Evolutionary conservation across 768 basidiomycete genomes (phyloP), one percentile per base, ranked within the genome.

Genomic region (Lactarius trivialis): DNA sequence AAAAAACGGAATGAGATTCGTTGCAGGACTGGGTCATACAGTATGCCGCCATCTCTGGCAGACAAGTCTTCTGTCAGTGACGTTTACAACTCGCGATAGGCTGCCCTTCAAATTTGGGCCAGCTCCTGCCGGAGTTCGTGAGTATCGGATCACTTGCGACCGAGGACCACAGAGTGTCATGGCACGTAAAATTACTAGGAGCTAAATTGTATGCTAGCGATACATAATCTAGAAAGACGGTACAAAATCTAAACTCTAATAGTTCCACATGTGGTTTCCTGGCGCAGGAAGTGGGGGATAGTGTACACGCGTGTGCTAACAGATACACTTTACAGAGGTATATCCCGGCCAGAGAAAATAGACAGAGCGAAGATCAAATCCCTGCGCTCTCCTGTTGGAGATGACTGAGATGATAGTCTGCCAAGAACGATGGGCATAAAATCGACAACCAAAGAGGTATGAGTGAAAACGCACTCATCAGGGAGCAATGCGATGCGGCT

Each of bases 351-450:
- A n/a, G n/a, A n/a, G n/a, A n/a, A n/a, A n/a, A n/a, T n/a, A n/a
- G n/a, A 15, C 12, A 11, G 26, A 39, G n/a, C 45, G 24, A 8
- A 39, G 43, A 26, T 65, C 53, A 65, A 32, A 65, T 61, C n/a
- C 64, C 60, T 12, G 37, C 50, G 30, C 64, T 56, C 26, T 67
- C 64, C 52, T 65, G 64, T 45, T 67, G 66, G 14, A 67, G 56
- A 7, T 55, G 60, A 6, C 64, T 60, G 17, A 67, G 41, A 32
- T 65, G 58, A 32, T 61, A 59, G 19, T 36, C 66, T 67, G 53
- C 37, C 43, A 33, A 49, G 36, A 24, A 17, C 39, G 21, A 48
- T 39, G 21, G 1, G 21, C 28, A 37, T 7, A 33, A 28, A 39
- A 36, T n/a, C 2, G 7, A 7, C 3, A 50, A 32, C 26, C 17